phyloP scores from a whole-genome alignment of 148 eudicot genomes.

The Rhododendron simsii region DNA sequence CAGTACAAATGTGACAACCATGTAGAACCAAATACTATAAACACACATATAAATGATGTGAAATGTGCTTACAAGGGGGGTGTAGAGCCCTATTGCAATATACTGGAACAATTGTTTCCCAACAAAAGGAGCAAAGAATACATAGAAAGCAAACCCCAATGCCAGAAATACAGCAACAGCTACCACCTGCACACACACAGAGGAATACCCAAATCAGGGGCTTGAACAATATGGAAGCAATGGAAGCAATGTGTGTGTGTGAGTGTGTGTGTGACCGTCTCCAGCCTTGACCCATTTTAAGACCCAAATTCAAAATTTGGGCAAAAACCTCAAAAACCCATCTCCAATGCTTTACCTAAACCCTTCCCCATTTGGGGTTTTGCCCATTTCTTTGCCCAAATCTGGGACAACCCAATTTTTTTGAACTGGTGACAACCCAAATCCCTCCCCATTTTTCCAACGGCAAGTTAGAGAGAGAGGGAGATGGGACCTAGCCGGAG shows the following conservation, averaged over 20 bases:
- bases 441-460: background rate
- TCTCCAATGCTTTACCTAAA: no score
- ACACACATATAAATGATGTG: background rate
- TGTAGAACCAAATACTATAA: background rate
- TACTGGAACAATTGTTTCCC: slow-evolving; percentile 73
- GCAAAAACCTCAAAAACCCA: no score
- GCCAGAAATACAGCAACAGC: slow-evolving; percentile 89
- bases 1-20: slow-evolving; percentile 1
- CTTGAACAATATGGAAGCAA: background rate
- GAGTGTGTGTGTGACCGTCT: background rate
- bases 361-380: no score
- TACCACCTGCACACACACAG: slow-evolving; percentile 55
- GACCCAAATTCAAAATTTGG: no score
- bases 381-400: no score
- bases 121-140: slow-evolving; percentile 97
- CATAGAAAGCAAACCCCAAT: slow-evolving; percentile 93
- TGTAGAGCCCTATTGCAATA: slow-evolving; percentile 75
- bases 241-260: background rate
- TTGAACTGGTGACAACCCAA: background rate
- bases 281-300: no score
- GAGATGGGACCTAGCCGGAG: slow-evolving; percentile 47
- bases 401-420: no score
- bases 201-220: slow-evolving; percentile 3
- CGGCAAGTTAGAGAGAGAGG: slow-evolving; percentile 60
- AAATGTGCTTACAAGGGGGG: slow-evolving; percentile 73